These are phyloP conservation scores for Sphagnum magellanicum DNA, from an alignment of 228 moss, liverwort and hornwort genomes.

Conservation along the genomic window DNA sequence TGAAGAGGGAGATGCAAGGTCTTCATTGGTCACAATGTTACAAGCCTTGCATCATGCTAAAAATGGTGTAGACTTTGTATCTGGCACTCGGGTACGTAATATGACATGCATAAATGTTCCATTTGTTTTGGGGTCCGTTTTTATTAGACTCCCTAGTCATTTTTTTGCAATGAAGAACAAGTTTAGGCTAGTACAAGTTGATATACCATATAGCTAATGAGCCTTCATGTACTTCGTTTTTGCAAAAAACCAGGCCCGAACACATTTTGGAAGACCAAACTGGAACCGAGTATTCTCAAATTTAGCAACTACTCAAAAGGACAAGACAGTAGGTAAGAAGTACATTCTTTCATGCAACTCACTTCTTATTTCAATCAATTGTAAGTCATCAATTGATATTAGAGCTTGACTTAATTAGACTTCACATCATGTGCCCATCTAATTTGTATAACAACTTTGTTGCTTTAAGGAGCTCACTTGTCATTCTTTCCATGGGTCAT, in stretches of 20 bases:
- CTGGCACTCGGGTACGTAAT: slow-evolving; percentile 49
- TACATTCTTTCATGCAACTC: neutral
- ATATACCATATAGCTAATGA: neutral
- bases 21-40: slow-evolving; percentile 50
- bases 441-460: neutral
- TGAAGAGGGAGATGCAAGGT: slow-evolving; percentile 53
- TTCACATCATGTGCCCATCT: no score
- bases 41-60: slow-evolving; percentile 63
- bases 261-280: slow-evolving; percentile 37
- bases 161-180: neutral
- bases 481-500: neutral
- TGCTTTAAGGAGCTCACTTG: neutral
- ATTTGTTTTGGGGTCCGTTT: neutral
- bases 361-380: no score
- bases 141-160: neutral
- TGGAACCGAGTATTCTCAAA: slow-evolving; percentile 53
- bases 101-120: neutral
- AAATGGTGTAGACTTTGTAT: slow-evolving; percentile 52
- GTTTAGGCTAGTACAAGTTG: neutral
- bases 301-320: slow-evolving; percentile 37
- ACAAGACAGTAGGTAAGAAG: slow-evolving; percentile 20
- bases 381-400: no score
- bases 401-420: no score
- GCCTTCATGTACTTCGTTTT: neutral
- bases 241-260: slow-evolving; percentile 19